Conservation (phyloP, 805 yeast genomes). For the Kluyveromyces aestuarii region DNA sequence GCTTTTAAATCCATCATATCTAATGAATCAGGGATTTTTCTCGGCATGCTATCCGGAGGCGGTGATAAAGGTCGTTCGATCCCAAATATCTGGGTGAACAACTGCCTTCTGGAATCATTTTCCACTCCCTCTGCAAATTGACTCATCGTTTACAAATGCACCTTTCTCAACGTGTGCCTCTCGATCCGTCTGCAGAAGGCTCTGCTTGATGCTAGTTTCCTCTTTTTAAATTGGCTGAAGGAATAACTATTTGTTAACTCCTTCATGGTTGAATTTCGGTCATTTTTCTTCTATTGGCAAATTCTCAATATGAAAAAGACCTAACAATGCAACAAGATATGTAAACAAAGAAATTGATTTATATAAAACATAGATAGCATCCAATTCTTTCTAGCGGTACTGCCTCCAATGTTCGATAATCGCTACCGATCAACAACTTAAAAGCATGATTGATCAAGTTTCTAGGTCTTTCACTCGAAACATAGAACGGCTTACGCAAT, state of each 20-base stretch:
- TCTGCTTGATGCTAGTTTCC: background rate
- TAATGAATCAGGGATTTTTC: constrained; percentile 10
- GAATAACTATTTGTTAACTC: background rate
- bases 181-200: background rate
- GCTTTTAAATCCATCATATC: constrained; percentile 1
- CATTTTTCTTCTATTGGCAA: background rate
- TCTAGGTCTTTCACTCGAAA: no score
- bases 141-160: background rate
- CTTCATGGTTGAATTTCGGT: background rate
- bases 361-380: no score
- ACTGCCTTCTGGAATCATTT: constrained; percentile 6
- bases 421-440: no score
- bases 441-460: no score
- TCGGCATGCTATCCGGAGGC: background rate
- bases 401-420: no score
- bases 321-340: background rate
- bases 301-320: background rate
- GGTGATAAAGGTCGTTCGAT: constrained; percentile 12
- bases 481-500: no score
- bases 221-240: background rate
- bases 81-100: constrained; percentile 23
- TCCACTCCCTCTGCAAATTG: background rate
- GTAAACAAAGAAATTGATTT: background rate
- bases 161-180: background rate
- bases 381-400: no score